Evolutionary conservation across 2,329 filamentous ascomycete species (phyloP), one percentile per base, ranked within the genome.

Genomic region (Pseudocercospora ulei): DNA sequence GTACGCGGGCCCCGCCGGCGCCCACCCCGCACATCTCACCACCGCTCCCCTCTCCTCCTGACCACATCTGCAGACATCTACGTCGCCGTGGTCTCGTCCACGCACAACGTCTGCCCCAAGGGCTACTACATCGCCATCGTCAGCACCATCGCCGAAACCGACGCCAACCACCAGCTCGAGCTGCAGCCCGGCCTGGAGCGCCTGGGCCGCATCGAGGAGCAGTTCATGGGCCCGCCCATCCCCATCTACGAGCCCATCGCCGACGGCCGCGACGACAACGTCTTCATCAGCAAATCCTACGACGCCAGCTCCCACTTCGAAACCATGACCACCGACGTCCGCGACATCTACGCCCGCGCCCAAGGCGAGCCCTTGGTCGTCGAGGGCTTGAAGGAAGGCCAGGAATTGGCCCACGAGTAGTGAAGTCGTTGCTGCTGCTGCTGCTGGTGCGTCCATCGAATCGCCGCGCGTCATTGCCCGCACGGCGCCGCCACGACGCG

Each of bases 121-220:
- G 88, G 88, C 46, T 96, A 95, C 76, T 98, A 92, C 72, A 85
- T 98, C 55, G 90, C 90, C 56, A 98, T 96, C 46, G 88, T 98
- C 50, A 94, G 86, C 31, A 98, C 90, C 44, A 95, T 98, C 59
- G 85, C 90, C 49, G 92, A 98, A 71, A 80, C 78, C 28, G 69
- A 78, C 46, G 79, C 83, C 50, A 96, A 98, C 73, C 87, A 94
- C 67, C 90, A 98, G 65, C 71, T 95, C 41, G 90, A 98, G 70
- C 78, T 98, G 27, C 78, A 90, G 65, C 78, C 87, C 18, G 90
- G 88, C 58, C 78, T 96, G 51, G 86, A 95, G 58, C 80, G 88
- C 51, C 78, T 98, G 18, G 90, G 90, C 54, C 76, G 77, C 62
- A 90, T 95, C 48, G 87, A 96, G 68, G 90, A 96, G 74, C 87